A percentile compares a stretch with the other conserved stretches of the same genome.
Conservation (phyloP, 1,284 basidiomycete genomes). For the Austroboletus niveus region DNA sequence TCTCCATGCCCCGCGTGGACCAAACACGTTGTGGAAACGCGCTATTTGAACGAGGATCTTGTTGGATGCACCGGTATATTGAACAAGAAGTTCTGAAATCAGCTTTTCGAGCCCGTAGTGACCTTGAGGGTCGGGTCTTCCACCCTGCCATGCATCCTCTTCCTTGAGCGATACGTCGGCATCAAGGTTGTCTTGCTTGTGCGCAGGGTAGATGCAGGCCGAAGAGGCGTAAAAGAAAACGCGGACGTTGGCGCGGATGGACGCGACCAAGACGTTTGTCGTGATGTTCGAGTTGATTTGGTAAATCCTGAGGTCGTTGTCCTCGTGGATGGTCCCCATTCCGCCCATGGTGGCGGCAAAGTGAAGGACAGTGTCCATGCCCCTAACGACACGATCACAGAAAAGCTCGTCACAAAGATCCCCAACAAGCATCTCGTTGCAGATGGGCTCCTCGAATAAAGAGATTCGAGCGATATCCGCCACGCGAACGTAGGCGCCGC, state of each 20-base stretch:
- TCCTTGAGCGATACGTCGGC: slow-evolving; percentile 47
- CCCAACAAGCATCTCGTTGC: slow-evolving; percentile 41
- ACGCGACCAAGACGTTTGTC: slow-evolving; percentile 43
- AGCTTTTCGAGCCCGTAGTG: slow-evolving; percentile 62
- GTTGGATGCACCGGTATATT: slow-evolving; percentile 23
- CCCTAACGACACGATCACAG: slow-evolving; percentile 38
- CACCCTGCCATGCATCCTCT: slow-evolving; percentile 39
- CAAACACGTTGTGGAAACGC: slow-evolving; percentile 60
- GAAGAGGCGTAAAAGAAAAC: slow-evolving; percentile 57
- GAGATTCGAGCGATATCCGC: slow-evolving; percentile 39
- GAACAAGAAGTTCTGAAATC: slow-evolving; percentile 46
- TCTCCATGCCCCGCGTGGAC: slow-evolving; percentile 51
- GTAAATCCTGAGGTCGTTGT: slow-evolving; percentile 51
- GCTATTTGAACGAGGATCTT: slow-evolving; percentile 46
- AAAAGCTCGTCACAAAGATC: slow-evolving; percentile 46
- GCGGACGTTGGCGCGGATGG: slow-evolving; percentile 37
- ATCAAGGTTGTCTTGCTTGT: slow-evolving; percentile 36
- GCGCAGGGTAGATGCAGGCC: slow-evolving; percentile 55
- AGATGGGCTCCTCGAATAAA: slow-evolving; percentile 27
- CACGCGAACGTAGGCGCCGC: slow-evolving; percentile 41
- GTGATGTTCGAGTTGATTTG: slow-evolving; percentile 50
- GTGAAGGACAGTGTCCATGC: slow-evolving; percentile 47
- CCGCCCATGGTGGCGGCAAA: slow-evolving; percentile 62
- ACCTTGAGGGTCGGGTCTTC: slow-evolving; percentile 47
- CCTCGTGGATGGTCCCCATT: slow-evolving; percentile 56